phyloP scores from a whole-genome alignment of 2,329 filamentous ascomycete species.

The Trichophyton verrucosum region DNA sequence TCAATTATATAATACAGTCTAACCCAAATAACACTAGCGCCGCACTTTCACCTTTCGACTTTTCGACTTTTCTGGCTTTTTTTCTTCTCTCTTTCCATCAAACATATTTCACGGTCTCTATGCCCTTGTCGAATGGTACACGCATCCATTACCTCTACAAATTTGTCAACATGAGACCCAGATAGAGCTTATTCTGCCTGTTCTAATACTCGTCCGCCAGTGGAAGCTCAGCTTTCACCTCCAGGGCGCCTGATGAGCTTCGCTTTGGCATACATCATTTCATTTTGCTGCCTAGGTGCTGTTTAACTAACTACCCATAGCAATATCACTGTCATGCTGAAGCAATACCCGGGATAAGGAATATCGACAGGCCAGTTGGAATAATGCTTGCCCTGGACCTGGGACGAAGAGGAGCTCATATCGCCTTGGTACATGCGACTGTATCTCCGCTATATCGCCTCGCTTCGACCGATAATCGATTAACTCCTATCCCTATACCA shows the following conservation, averaged over 20 bases:
- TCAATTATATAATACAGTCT: not conserved
- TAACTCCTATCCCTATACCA: not conserved
- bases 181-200: constrained; percentile 27
- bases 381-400: not conserved
- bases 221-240: constrained; percentile 13
- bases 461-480: not conserved
- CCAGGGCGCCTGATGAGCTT: constrained; percentile 25
- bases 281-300: too few relatives aligned
- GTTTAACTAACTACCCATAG: not conserved
- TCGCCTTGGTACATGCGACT: not conserved
- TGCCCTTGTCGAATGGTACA: constrained; percentile 30
- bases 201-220: constrained; percentile 32
- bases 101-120: constrained; percentile 28
- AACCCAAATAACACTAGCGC: not conserved
- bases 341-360: too few relatives aligned
- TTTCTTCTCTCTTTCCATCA: constrained; percentile 20
- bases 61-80: constrained; percentile 9
- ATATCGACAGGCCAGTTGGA: not conserved
- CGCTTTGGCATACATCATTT: constrained; percentile 36
- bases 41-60: constrained; percentile 1
- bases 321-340: not conserved
- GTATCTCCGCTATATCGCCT: not conserved
- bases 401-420: not conserved
- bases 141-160: constrained; percentile 26
- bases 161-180: constrained; percentile 31